Conservation (phyloP, 306 rosid species). For the Sicyos edulis region DNA sequence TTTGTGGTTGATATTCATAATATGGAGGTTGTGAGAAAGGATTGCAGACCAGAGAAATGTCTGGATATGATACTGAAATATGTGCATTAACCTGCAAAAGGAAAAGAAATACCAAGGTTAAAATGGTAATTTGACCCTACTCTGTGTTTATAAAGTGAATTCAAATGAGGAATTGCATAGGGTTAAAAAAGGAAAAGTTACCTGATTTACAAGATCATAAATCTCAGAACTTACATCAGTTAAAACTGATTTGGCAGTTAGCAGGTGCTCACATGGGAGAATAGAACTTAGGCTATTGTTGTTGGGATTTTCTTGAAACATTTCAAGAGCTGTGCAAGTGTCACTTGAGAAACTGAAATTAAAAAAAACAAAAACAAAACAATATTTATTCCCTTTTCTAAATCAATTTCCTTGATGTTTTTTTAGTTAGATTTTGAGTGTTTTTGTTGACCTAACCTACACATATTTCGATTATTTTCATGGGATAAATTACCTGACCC, state of each 20-base stretch:
- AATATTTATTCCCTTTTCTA: neutral
- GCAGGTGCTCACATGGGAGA: slow-evolving; percentile 53
- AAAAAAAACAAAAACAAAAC: neutral
- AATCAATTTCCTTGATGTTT: no score
- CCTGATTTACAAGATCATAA: slow-evolving; percentile 50
- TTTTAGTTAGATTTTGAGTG: no score
- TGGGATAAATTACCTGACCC: no score
- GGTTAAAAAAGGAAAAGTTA: slow-evolving; percentile 1
- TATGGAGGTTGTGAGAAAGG: slow-evolving; percentile 70
- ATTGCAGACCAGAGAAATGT: slow-evolving; percentile 40
- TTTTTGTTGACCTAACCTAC: no score
- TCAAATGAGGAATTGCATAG: neutral
- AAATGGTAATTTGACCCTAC: neutral
- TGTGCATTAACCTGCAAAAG: slow-evolving; percentile 46
- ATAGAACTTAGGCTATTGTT: slow-evolving; percentile 56
- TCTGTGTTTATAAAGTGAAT: neutral
- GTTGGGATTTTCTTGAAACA: slow-evolving; percentile 52
- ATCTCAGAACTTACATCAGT: slow-evolving; percentile 37
- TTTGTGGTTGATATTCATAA: slow-evolving; percentile 43
- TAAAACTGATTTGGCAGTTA: slow-evolving; percentile 43
- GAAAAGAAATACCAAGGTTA: neutral
- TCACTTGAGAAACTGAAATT: slow-evolving; percentile 52
- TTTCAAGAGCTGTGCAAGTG: slow-evolving; percentile 49
- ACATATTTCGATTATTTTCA: no score
- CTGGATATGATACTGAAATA: slow-evolving; percentile 31